Percentiles rank a stretch among this genome's conserved stretches.
These are phyloP conservation scores for Sugiyamaella sp. DNA, from an alignment of 1,139 yeast species.

Conservation along the genomic window DNA sequence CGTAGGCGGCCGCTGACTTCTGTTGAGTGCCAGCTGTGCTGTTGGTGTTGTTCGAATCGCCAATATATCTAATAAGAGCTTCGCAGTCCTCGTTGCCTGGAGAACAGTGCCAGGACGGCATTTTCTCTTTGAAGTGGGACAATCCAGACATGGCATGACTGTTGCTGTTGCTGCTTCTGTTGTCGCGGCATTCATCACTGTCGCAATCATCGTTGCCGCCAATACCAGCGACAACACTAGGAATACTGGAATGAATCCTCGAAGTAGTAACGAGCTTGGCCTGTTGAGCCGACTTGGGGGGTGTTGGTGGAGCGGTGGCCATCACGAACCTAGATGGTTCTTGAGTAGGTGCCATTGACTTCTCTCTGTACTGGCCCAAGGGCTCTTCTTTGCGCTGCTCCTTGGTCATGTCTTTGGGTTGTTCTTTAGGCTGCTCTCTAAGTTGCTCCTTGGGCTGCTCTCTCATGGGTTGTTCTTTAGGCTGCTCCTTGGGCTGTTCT, in stretches of 20 bases:
- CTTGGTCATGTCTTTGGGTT: background rate
- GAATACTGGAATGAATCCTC: background rate
- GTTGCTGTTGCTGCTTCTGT: background rate
- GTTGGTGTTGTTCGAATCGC: conserved; percentile 1
- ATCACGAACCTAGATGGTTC: background rate
- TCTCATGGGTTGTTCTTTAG: background rate
- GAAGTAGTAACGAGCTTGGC: conserved; percentile 7
- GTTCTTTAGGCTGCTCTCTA: conserved; percentile 7
- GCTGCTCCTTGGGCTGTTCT: conserved; percentile 8
- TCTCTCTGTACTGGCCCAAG: background rate
- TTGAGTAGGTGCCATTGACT: background rate
- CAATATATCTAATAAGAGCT: conserved; percentile 4
- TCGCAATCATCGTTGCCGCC: conserved; percentile 13
- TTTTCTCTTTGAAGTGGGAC: conserved; percentile 4
- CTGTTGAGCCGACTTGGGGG: conserved; percentile 5
- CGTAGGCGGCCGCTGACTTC: conserved; percentile 8
- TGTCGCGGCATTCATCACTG: conserved; percentile 17
- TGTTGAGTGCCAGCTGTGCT: background rate
- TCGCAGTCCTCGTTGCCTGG: conserved; percentile 5
- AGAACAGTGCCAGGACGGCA: conserved; percentile 14
- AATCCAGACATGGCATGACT: conserved; percentile 6
- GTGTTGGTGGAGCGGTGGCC: conserved; percentile 2
- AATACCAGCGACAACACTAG: background rate
- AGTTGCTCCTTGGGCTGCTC: background rate
- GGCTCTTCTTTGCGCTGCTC: background rate